These are phyloP conservation scores for Xanthoconium purpureum DNA, from an alignment of 768 basidiomycete species.

Conservation along the genomic window DNA sequence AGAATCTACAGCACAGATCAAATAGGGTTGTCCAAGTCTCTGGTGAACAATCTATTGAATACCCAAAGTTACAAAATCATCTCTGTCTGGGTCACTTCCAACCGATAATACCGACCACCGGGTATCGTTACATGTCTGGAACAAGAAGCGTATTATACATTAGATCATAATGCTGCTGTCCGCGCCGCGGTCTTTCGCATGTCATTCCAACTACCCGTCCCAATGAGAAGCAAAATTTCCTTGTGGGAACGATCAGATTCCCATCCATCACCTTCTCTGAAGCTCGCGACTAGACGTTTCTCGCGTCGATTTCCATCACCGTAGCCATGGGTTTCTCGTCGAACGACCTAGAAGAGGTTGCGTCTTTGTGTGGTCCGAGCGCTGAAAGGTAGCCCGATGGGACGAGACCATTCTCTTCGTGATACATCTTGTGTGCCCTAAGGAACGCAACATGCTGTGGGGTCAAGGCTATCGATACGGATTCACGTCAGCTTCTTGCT, in stretches of 20 bases:
- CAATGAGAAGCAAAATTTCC: constrained; percentile 4
- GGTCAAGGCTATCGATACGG: constrained; percentile 19
- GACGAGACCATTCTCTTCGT: constrained; percentile 25
- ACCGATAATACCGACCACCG: not conserved
- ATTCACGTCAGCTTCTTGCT: constrained; percentile 10
- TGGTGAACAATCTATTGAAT: not conserved
- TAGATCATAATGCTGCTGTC: constrained; percentile 1
- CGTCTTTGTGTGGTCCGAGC: constrained; percentile 7
- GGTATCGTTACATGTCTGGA: not conserved
- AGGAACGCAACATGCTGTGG: constrained; percentile 22
- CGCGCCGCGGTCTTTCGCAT: not conserved
- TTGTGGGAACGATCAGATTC: not conserved
- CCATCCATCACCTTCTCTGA: not conserved
- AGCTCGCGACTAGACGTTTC: constrained; percentile 14
- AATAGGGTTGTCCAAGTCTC: constrained; percentile 48
- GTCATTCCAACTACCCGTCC: constrained; percentile 1
- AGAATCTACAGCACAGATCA: constrained; percentile 4
- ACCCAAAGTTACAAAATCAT: constrained; percentile 2
- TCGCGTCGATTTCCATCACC: not conserved
- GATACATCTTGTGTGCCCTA: constrained; percentile 20
- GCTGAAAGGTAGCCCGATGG: constrained; percentile 20
- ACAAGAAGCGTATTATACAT: constrained; percentile 13
- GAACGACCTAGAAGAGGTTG: constrained; percentile 7
- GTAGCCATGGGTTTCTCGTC: constrained; percentile 7
- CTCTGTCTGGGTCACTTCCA: not conserved